Base-by-base conservation (phyloP, 768 basidiomycete genomes). In the Lyophyllum semitale region DNA sequence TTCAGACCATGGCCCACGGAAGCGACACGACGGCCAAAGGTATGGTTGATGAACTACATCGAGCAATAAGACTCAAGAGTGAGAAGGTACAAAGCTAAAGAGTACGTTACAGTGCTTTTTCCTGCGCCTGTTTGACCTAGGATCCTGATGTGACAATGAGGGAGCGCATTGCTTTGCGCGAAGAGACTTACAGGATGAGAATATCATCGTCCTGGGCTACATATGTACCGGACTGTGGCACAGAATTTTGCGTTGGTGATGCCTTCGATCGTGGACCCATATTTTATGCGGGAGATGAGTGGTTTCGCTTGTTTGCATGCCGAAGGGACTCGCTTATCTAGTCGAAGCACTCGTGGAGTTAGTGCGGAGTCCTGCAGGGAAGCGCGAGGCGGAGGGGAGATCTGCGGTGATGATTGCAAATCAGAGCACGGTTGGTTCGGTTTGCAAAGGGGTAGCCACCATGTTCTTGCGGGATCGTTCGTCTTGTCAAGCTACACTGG, bases 31-130 rank as follows among this genome's bases (percentile, higher is more conserved):
- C 30, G 18, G 11, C 30, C 41, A 23, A 51, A 25, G 2, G 41
- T 41, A 33, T 18, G 23, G 25, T 51, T 51, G 29, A 51, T 51
- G 23, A 51, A 51, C 51, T 51, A 18, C 27, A 25, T 9, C 20
- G 33, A 11, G 15, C 22, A 20, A 11, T 32, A 22, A 32, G n/a
- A n/a, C 20, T 37, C 11, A 9, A n/a, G 27, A 2, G 4, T 48
- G 17, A 5, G 11, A 13, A 23, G 25, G 38, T n/a, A 32, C 17
- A 40, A 20, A 18, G 4, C n/a, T 7, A 20, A 33, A 4, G n/a
- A 33, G 4, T 27, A 30, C 18, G 20, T n/a, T 2, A 51, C 51
- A 15, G 51, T 32, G 41, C 51, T 51, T 35, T 51, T 51, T 3
- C 51, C 51, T 15, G 51, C 33, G 3, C 33, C 33, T 4, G 17